A percentile compares a stretch with the other conserved stretches of the same genome.
Evolutionary conservation across 345 rosid genomes (phyloP).

Genomic region (Euclidium syriacum): DNA sequence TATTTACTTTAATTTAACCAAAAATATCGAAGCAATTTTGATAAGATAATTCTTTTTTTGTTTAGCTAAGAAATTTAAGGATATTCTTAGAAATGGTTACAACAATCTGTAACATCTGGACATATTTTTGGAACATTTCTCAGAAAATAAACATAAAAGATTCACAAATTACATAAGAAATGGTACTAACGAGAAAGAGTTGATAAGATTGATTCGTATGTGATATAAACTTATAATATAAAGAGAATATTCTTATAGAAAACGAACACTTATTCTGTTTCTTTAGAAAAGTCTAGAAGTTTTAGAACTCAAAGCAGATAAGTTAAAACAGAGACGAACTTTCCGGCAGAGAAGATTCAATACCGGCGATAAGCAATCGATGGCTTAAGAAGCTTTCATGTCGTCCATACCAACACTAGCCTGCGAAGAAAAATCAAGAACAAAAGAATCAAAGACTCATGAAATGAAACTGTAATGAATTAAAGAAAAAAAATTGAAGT

Average conservation of each 20-base stretch:
- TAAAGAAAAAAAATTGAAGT: neutral
- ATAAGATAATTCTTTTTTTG: too few relatives aligned
- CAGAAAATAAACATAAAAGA: neutral
- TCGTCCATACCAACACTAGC: constrained; percentile 84
- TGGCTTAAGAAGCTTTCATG: constrained; percentile 64
- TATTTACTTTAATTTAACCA: too few relatives aligned
- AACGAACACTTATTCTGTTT: constrained; percentile 18
- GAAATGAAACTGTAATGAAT: neutral
- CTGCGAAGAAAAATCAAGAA: constrained; percentile 31
- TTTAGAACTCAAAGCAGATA: constrained; percentile 1
- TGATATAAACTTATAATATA: constrained; percentile 2
- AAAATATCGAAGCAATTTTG: too few relatives aligned
- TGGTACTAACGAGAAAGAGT: neutral
- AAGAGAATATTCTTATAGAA: constrained; percentile 15
- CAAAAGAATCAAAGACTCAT: neutral
- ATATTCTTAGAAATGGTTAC: neutral
- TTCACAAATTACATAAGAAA: constrained; percentile 3
- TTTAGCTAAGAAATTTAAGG: neutral
- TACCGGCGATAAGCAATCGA: neutral
- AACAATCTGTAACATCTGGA: neutral
- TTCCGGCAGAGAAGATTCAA: constrained; percentile 14
- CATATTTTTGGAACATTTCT: neutral
- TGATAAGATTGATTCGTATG: neutral
- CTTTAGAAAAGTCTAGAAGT: neutral
- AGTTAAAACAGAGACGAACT: neutral